phyloP scores from a whole-genome alignment of 2,329 filamentous ascomycete genomes.

The Grosmannia serpens region DNA sequence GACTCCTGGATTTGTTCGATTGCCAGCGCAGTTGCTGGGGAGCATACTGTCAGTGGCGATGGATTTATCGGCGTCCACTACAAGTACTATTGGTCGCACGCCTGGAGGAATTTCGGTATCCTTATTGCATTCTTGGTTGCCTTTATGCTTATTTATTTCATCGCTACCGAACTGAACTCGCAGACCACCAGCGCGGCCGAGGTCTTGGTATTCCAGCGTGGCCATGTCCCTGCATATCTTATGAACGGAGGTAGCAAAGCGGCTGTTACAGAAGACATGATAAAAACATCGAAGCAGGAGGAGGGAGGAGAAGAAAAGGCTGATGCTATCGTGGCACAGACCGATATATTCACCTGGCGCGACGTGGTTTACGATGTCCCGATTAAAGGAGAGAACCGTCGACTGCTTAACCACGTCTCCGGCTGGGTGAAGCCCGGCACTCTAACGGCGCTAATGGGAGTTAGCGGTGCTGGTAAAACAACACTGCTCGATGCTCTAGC shows the following conservation, averaged over 20 bases:
- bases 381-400: slow-evolving; percentile 67
- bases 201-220: slow-evolving; percentile 6
- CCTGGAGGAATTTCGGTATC: slow-evolving; percentile 57
- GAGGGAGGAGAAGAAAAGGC: neutral
- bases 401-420: slow-evolving; percentile 74
- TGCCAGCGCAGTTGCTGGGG: slow-evolving; percentile 46
- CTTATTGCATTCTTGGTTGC: slow-evolving; percentile 40
- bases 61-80: slow-evolving; percentile 43
- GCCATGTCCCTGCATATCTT: slow-evolving; percentile 51
- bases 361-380: slow-evolving; percentile 67
- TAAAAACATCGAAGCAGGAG: neutral
- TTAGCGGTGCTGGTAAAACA: slow-evolving; percentile 84
- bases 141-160: slow-evolving; percentile 43
- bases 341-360: slow-evolving; percentile 75
- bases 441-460: slow-evolving; percentile 84
- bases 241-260: slow-evolving; percentile 27
- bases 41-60: slow-evolving; percentile 42
- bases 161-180: slow-evolving; percentile 36
- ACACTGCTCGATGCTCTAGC: slow-evolving; percentile 80
- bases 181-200: slow-evolving; percentile 3
- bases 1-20: slow-evolving; percentile 43
- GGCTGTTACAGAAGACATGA: neutral
- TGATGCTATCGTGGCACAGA: slow-evolving; percentile 39
- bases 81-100: slow-evolving; percentile 45
- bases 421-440: slow-evolving; percentile 92